phyloP scores from a whole-genome alignment of 495 filamentous ascomycete species.

The Bombardia bombarda region DNA sequence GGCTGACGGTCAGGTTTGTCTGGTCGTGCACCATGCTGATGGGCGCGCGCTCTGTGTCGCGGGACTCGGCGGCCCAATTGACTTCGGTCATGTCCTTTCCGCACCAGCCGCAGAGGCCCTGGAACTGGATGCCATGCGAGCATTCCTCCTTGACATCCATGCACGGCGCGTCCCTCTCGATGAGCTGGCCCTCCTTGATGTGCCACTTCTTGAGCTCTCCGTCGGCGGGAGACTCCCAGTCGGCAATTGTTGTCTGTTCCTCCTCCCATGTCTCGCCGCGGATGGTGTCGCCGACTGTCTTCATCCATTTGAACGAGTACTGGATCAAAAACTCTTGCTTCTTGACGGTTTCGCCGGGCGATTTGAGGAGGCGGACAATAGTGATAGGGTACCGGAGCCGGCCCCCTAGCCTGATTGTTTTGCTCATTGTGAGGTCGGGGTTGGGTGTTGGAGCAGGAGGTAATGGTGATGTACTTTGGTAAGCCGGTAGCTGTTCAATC shows the following conservation, averaged over 20 bases:
- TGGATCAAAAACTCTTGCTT: conserved; percentile 69
- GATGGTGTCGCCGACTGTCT: conserved; percentile 64
- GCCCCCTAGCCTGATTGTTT: conserved; percentile 41
- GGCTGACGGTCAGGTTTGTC: conserved; percentile 64
- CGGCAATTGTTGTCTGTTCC: conserved; percentile 57
- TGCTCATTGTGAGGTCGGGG: too few species aligned
- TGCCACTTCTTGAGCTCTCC: conserved; percentile 71
- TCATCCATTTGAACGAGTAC: conserved; percentile 72
- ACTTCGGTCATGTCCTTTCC: conserved; percentile 92
- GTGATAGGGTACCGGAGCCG: conserved; percentile 89
- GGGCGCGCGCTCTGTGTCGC: conserved; percentile 67
- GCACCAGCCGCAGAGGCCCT: conserved; percentile 81
- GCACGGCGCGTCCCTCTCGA: conserved; percentile 50
- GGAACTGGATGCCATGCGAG: conserved; percentile 82
- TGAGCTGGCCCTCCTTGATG: conserved; percentile 61
- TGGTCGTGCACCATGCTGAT: conserved; percentile 94
- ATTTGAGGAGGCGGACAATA: conserved; percentile 76
- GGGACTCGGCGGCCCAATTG: conserved; percentile 41
- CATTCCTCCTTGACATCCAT: conserved; percentile 86
- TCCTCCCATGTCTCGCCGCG: conserved; percentile 50
- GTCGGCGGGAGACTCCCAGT: conserved; percentile 76
- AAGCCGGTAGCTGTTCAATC: not conserved
- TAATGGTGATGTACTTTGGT: too few species aligned
- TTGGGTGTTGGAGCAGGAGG: too few species aligned
- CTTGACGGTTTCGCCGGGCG: conserved; percentile 62